Evolutionary conservation across 2,329 filamentous ascomycete genomes (phyloP).

Genomic region (Hypoxylon rubiginosum): DNA sequence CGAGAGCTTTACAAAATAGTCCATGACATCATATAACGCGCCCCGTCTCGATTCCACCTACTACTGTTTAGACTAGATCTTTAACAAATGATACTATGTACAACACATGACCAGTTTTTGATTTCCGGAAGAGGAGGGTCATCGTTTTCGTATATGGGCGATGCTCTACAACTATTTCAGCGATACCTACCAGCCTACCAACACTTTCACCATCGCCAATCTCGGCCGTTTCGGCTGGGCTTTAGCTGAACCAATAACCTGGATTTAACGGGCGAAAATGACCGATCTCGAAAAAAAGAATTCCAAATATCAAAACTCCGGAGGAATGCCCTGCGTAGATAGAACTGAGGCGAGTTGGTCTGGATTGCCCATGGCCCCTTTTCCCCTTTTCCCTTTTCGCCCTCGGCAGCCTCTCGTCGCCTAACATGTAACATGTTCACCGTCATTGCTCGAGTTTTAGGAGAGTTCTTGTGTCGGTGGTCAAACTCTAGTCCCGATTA

Average conservation of each 20-base stretch:
- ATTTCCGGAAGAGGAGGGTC: conserved; percentile 20
- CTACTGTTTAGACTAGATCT: not conserved
- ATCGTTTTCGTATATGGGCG: not conserved
- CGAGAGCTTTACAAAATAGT: not conserved
- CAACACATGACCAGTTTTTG: not conserved
- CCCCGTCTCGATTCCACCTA: not conserved
- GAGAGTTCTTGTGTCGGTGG: no score
- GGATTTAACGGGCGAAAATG: not conserved
- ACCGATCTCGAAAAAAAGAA: conserved; percentile 13
- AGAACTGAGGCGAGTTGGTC: not conserved
- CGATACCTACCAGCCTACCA: not conserved
- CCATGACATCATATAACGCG: conserved; percentile 2
- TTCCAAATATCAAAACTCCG: conserved; percentile 21
- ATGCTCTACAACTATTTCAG: not conserved
- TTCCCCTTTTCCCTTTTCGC: not conserved
- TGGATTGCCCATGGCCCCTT: no score
- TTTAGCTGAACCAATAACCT: not conserved
- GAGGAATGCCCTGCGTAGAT: conserved; percentile 1
- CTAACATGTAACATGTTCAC: not conserved
- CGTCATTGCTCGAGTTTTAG: no score
- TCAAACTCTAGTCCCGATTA: no score
- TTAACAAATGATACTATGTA: not conserved
- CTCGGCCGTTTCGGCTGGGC: conserved; percentile 4
- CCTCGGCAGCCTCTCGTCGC: not conserved
- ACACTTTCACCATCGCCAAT: not conserved